Percentiles rank a stretch among this genome's conserved stretches.
Conservation (phyloP, 345 rosid genomes). For the Clausena lansium region DNA sequence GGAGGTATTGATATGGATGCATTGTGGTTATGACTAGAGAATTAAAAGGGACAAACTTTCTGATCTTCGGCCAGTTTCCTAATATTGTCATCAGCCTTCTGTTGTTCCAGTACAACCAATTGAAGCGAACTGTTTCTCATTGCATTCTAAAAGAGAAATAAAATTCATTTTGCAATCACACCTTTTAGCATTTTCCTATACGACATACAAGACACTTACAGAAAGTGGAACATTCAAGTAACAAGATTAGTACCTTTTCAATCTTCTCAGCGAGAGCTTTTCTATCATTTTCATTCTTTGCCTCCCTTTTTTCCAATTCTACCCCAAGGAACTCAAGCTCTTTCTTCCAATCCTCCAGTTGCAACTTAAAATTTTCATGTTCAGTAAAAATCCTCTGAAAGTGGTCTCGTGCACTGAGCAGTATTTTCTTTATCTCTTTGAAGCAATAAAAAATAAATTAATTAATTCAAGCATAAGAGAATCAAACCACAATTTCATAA, state of each 20-base stretch:
- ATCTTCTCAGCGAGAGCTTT: slow-evolving; percentile 60
- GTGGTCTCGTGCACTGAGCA: slow-evolving; percentile 68
- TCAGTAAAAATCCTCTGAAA: slow-evolving; percentile 72
- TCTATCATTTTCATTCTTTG: slow-evolving; percentile 72
- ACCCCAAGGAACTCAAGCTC: slow-evolving; percentile 69
- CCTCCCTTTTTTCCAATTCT: slow-evolving; percentile 79
- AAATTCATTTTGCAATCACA: slow-evolving; percentile 21
- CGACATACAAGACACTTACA: background rate
- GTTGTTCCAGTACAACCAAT: slow-evolving; percentile 77
- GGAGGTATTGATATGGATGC: slow-evolving; percentile 6
- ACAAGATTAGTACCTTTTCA: slow-evolving; percentile 50
- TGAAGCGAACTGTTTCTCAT: slow-evolving; percentile 53
- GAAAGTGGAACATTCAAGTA: slow-evolving; percentile 10
- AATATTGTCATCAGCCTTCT: slow-evolving; percentile 68
- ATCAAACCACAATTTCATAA: background rate
- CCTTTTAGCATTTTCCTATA: background rate
- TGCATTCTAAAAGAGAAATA: slow-evolving; percentile 47
- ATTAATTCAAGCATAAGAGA: background rate
- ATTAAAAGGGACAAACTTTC: slow-evolving; percentile 51
- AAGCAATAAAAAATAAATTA: background rate
- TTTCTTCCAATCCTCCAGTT: slow-evolving; percentile 67
- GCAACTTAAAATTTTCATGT: slow-evolving; percentile 78
- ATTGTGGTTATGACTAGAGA: slow-evolving; percentile 1
- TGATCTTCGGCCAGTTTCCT: slow-evolving; percentile 84
- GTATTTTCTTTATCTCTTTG: slow-evolving; percentile 78